These are phyloP conservation scores for Neurospora pannonica DNA, from an alignment of 495 filamentous ascomycete genomes.

Conservation along the genomic window DNA sequence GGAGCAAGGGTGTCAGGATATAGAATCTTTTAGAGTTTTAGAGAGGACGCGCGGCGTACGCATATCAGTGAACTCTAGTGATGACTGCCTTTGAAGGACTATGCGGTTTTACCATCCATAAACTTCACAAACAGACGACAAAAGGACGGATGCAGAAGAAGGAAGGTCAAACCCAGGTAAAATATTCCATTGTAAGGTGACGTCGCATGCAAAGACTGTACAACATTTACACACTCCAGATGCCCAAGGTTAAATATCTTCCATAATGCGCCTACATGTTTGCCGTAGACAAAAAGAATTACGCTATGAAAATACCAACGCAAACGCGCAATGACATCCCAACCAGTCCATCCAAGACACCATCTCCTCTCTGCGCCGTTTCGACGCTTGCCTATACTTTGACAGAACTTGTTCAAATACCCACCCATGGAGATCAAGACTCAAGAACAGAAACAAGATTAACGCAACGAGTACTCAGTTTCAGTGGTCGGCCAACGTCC, in stretches of 20 bases:
- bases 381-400: not conserved
- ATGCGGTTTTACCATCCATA: not conserved
- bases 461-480: not conserved
- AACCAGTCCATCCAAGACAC: not conserved
- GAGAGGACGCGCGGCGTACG: not conserved
- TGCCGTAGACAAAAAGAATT: not conserved
- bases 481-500: constrained; percentile 30
- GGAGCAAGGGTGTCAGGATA: constrained; percentile 55
- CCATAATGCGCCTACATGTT: not conserved
- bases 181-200: not conserved
- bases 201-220: not conserved
- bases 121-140: not conserved
- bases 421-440: not conserved
- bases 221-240: not conserved
- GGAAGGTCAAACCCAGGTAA: not conserved
- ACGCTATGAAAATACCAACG: not conserved
- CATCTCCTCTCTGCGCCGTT: not conserved
- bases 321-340: not conserved
- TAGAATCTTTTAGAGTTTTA: constrained; percentile 14
- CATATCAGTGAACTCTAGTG: not conserved
- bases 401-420: not conserved
- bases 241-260: not conserved
- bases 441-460: not conserved
- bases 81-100: not conserved
- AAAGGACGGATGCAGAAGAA: not conserved